Conservation (phyloP, 139 green algal genomes). For the Zygnema cylindricum region DNA sequence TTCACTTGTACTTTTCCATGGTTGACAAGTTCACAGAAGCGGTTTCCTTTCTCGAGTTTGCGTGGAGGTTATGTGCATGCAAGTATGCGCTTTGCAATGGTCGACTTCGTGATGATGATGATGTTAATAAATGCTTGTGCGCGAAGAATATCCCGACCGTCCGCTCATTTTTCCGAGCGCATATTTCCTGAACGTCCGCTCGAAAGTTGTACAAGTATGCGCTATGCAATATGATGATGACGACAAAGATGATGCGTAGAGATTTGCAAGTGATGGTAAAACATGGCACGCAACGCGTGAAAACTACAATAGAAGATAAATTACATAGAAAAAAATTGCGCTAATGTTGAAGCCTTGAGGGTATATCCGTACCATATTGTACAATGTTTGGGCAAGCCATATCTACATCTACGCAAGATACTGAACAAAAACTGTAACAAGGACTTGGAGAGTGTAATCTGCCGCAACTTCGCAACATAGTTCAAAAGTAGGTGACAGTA, state of each 20-base stretch:
- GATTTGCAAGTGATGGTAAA: not conserved
- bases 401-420: no score
- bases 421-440: no score
- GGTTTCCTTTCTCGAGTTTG: no score
- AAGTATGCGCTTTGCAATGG: not conserved
- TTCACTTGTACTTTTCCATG: not conserved
- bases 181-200: not conserved
- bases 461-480: no score
- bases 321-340: slow-evolving; percentile 1
- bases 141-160: no score
- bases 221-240: not conserved
- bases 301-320: not conserved
- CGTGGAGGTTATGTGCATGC: not conserved
- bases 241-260: not conserved
- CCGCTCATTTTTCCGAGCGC: not conserved
- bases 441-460: no score
- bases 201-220: not conserved
- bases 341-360: no score
- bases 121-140: no score
- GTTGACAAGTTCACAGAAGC: not conserved
- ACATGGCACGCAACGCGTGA: not conserved
- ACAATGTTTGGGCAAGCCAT: no score
- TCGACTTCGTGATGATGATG: no score
- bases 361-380: no score
- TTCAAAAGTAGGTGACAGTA: no score